Percentiles rank a stretch among this genome's conserved stretches.
Conservation (phyloP, 192 early-diverging fungal species). For the Pilobolus umbonatus region DNA sequence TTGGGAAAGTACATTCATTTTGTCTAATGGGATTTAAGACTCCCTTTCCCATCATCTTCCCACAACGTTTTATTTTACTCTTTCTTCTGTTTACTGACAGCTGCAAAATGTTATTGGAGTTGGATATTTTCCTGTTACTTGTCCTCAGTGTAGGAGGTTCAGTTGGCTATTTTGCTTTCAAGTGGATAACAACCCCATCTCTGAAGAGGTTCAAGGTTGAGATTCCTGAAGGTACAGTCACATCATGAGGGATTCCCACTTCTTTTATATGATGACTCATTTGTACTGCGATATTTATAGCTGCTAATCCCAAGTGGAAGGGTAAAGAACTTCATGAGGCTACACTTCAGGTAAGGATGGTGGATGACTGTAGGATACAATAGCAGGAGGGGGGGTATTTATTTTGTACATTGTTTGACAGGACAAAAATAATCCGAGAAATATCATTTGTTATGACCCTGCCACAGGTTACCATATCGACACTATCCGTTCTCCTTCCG, state of each 20-base stretch:
- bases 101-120: no score
- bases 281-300: constrained; percentile 20
- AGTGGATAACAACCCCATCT: neutral
- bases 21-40: no score
- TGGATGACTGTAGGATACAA: neutral
- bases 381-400: neutral
- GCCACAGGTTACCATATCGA: constrained; percentile 73
- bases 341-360: constrained; percentile 37
- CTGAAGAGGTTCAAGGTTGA: constrained; percentile 8
- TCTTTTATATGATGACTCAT: neutral
- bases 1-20: no score
- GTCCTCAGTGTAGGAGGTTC: constrained; percentile 3
- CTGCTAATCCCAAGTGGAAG: constrained; percentile 45
- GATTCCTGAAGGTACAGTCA: constrained; percentile 4
- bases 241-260: neutral
- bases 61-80: no score
- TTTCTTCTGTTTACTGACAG: no score
- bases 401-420: constrained; percentile 6
- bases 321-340: constrained; percentile 45
- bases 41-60: no score
- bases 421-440: constrained; percentile 42
- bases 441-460: constrained; percentile 81
- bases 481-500: constrained; percentile 51
- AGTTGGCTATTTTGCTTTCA: constrained; percentile 1
- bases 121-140: no score